phyloP scores from a whole-genome alignment of 495 filamentous ascomycete species.

The Cairneyella variabilis region DNA sequence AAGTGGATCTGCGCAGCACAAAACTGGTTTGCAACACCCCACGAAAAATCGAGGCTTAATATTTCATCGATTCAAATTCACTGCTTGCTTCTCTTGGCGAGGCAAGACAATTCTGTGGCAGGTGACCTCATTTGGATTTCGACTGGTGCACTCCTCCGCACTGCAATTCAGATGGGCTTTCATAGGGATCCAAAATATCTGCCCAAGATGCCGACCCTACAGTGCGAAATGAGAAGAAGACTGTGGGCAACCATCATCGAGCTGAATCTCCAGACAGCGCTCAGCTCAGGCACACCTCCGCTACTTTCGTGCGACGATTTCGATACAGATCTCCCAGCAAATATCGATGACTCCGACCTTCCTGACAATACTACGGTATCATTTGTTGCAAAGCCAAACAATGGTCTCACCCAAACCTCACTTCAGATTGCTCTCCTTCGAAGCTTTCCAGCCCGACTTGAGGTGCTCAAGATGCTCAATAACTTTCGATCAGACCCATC shows the following conservation, averaged over 20 bases:
- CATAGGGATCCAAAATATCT: conserved; percentile 52
- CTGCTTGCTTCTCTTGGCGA: conserved; percentile 57
- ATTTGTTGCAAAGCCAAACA: conserved; percentile 7
- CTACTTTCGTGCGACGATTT: conserved; percentile 51
- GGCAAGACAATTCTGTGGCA: conserved; percentile 49
- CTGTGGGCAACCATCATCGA: conserved; percentile 68
- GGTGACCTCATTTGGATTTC: conserved; percentile 57
- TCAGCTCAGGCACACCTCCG: conserved; percentile 57
- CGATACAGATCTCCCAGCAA: conserved; percentile 51
- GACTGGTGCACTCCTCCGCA: conserved; percentile 52
- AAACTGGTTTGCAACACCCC: conserved; percentile 54
- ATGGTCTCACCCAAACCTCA: conserved; percentile 44
- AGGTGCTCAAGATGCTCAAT: conserved; percentile 47
- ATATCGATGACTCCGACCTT: conserved; percentile 46
- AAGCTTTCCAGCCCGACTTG: conserved; percentile 44
- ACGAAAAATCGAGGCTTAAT: conserved; percentile 49
- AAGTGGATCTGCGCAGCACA: conserved; percentile 63
- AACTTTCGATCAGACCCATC: conserved; percentile 42
- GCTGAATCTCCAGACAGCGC: conserved; percentile 53
- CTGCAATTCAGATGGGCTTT: conserved; percentile 58
- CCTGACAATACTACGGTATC: not conserved
- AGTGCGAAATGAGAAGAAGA: conserved; percentile 62
- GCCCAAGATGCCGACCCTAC: conserved; percentile 39
- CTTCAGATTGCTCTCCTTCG: conserved; percentile 47
- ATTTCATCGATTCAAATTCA: conserved; percentile 54